Conservation (phyloP, 2,329 filamentous ascomycete species). For the Remersonia thermophila region DNA sequence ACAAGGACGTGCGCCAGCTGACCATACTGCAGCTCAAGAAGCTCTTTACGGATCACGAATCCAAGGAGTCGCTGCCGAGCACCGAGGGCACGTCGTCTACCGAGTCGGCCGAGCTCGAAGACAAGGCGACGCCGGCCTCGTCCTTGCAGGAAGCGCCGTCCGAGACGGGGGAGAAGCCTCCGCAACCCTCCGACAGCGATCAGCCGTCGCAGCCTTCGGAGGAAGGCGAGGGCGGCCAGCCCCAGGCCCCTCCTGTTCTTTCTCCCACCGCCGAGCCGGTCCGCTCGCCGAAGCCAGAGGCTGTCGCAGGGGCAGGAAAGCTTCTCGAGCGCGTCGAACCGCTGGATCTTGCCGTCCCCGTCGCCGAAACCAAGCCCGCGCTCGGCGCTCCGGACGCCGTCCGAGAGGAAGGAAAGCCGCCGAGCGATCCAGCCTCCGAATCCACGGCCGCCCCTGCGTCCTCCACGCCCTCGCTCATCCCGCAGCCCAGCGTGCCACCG, state of each 20-base stretch:
- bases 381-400: constrained; percentile 7
- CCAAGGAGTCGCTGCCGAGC: constrained; percentile 59
- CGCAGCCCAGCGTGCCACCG: constrained; percentile 2
- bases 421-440: constrained; percentile 3
- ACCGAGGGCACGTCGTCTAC: constrained; percentile 42
- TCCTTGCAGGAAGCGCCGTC: constrained; percentile 15
- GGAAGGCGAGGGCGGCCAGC: constrained; percentile 5
- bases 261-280: constrained; percentile 8
- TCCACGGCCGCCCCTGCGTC: constrained; percentile 15
- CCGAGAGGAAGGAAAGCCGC: constrained; percentile 5
- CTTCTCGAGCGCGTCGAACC: constrained; percentile 37
- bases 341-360: constrained; percentile 35
- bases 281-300: constrained; percentile 11
- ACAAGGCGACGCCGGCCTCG: constrained; percentile 32
- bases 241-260: constrained; percentile 6
- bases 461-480: constrained; percentile 3
- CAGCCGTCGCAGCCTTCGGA: constrained; percentile 11
- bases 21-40: constrained; percentile 89
- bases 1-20: constrained; percentile 88
- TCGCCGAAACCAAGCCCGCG: constrained; percentile 20
- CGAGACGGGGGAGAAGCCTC: constrained; percentile 16
- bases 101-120: constrained; percentile 30
- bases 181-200: constrained; percentile 1
- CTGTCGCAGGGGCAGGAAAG: constrained; percentile 8
- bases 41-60: constrained; percentile 85